Base-by-base conservation (phyloP, 2,329 filamentous ascomycete genomes). In the Aschersonia sp. region DNA sequence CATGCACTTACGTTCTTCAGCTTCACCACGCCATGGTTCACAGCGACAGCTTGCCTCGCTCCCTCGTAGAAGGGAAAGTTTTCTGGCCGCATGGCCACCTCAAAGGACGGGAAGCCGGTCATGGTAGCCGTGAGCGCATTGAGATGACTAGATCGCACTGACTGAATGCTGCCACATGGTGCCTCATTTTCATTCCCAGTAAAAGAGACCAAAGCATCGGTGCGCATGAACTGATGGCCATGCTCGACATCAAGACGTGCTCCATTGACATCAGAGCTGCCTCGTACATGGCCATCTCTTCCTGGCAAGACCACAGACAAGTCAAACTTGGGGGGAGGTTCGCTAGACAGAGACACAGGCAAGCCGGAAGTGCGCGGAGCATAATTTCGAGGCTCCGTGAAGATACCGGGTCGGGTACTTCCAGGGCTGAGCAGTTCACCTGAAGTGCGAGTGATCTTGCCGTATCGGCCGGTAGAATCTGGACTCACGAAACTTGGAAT, bases 1-100 rank as follows among this genome's bases (percentile, higher is more conserved):
- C 20, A 20, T 20, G 35, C 7, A 65, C 73, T 64, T 54, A 75
- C 74, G 41, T 77, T 77, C 46, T 58, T 65, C 32, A 78, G 62
- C 51, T 70, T 69, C 28, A 77, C 58, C 1, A 78, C 72, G 2
- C 71, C 73, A 35, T 63, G 51, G 40, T 60, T 61, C 9, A 56
- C 52, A 0, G 60, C 56, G 6, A 58, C 53, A 1, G 58, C 51
- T 43, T 61, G 55, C 5, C 59, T 56, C 3, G 61, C 62, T 5
- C 61, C 59, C 50, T 72, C 69, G 0, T 67, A 52, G 50, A 77
- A 77, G 0, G 74, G 74, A 44, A 75, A 72, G 51, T 67, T 66
- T 5, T 53, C 50, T 0, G 64, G 56, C 10, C 61, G 55, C 48
- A 74, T 54, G 5, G 71, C 66, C 1, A 53, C 52, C 2, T 61